Evolutionary conservation across 2,329 filamentous ascomycete species (phyloP).

Genomic region (Teratosphaeria epicoccoides): DNA sequence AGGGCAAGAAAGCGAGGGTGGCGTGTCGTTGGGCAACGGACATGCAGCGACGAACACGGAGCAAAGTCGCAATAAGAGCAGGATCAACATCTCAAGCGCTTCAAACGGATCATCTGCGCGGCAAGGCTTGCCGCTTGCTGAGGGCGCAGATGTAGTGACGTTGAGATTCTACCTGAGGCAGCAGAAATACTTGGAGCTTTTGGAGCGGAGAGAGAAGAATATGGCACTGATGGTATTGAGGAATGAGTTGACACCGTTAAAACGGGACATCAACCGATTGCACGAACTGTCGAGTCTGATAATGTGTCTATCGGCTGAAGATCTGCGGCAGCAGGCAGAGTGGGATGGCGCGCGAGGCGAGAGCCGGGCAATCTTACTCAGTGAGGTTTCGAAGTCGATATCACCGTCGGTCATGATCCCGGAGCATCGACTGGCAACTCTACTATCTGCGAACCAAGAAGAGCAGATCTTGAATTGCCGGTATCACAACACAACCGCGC

Average conservation of each 20-base stretch:
- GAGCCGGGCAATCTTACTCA: conserved; percentile 65
- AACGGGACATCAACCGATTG: conserved; percentile 64
- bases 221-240: conserved; percentile 74
- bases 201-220: conserved; percentile 64
- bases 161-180: conserved; percentile 85
- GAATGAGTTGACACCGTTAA: conserved; percentile 75
- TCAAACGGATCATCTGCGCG: conserved; percentile 15
- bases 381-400: conserved; percentile 77
- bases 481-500: conserved; percentile 71
- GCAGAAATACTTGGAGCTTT: conserved; percentile 86
- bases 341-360: conserved; percentile 75
- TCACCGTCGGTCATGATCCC: conserved; percentile 96
- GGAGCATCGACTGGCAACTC: conserved; percentile 70
- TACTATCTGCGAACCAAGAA: conserved; percentile 75
- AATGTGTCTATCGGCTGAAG: conserved; percentile 72
- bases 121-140: conserved; percentile 58
- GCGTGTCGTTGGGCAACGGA: conserved; percentile 26
- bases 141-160: conserved; percentile 61
- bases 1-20: conserved; percentile 33
- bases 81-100: conserved; percentile 16
- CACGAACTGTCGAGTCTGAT: conserved; percentile 80
- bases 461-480: conserved; percentile 73
- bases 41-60: conserved; percentile 11
- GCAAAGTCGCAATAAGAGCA: conserved; percentile 6
- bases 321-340: conserved; percentile 62